phyloP scores from a whole-genome alignment of 2,329 filamentous ascomycete species.

The Cladophialophora chaetospira region DNA sequence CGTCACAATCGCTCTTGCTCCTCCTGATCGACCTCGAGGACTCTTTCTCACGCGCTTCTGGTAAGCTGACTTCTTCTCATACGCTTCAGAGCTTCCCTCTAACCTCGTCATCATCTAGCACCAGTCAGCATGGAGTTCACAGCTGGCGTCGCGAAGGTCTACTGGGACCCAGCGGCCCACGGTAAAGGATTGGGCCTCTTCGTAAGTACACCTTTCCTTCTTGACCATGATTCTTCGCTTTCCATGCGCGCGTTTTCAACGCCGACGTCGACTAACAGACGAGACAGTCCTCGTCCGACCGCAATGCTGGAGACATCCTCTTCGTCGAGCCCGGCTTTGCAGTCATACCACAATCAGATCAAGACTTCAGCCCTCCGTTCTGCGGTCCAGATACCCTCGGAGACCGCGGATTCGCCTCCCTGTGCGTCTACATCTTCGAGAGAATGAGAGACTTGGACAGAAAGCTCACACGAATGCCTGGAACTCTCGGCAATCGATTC shows the following conservation, averaged over 20 bases:
- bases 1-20: background rate
- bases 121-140: background rate
- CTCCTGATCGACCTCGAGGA: too few relatives aligned
- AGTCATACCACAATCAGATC: background rate
- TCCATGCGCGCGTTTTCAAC: background rate
- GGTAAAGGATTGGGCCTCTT: slow-evolving; percentile 7
- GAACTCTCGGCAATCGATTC: background rate
- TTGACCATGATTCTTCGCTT: too few relatives aligned
- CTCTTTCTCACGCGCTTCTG: too few relatives aligned
- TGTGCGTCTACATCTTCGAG: background rate
- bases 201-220: background rate
- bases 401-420: background rate
- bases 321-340: slow-evolving; percentile 1
- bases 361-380: background rate
- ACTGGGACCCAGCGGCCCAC: background rate
- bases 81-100: background rate
- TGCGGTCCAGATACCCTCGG: background rate
- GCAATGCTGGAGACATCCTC: background rate
- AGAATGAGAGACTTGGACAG: background rate
- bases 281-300: background rate
- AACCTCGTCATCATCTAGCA: background rate
- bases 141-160: background rate
- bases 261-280: background rate
- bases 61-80: too few relatives aligned
- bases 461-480: background rate